Evolutionary conservation across 1,139 yeast species (phyloP), one percentile per base, ranked within the genome.

Genomic region (Suhomyces bokatorum): DNA sequence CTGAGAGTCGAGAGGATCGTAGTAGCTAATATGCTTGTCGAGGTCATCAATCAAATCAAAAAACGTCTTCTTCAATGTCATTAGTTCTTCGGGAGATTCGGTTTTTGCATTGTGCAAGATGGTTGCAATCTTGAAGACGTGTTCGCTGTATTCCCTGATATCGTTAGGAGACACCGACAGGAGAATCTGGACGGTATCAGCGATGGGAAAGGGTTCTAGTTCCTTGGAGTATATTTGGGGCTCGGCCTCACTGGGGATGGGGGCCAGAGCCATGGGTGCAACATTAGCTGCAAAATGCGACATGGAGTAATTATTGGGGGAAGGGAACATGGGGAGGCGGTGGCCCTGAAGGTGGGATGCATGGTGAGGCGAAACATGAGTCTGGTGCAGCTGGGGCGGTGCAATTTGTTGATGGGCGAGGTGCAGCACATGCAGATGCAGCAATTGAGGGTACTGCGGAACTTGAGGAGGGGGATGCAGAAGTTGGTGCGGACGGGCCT

Each of bases 91-190:
- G 1, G 51, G 45, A 11, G 48, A 28, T 4, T 44, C 39, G 4
- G 45, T 24, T 28, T 59, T 50, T 12, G 58, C 58, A 16, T 64
- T 69, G 44, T 58, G 55, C 14, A 73, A 45, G 20, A 71, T 48
- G 3, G 60, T 52, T 11, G 69, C 58, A 6, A 73, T 40, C 47
- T 68, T 69, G 50, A 56, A 62, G 6, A 74, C 45, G 47, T 74
- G 78, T 40, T 69, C 75, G 9, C 67, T 56, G 50, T 71, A 74
- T 49, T 74, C 78, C 20, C 60, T 62, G 20, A 68, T 55, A 27
- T 56, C 58, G 11, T 58, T 49, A 0, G 79, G 78, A 12, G 50
- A 48, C 9, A 70, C 67, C 13, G 52, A 48, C 8, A 57, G 47
- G 26, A 74, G 57, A 2, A 72, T 50, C 12, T 60, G 54, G 3